Conservation (phyloP, 768 basidiomycete species). For the Boletus rubescentipes region DNA sequence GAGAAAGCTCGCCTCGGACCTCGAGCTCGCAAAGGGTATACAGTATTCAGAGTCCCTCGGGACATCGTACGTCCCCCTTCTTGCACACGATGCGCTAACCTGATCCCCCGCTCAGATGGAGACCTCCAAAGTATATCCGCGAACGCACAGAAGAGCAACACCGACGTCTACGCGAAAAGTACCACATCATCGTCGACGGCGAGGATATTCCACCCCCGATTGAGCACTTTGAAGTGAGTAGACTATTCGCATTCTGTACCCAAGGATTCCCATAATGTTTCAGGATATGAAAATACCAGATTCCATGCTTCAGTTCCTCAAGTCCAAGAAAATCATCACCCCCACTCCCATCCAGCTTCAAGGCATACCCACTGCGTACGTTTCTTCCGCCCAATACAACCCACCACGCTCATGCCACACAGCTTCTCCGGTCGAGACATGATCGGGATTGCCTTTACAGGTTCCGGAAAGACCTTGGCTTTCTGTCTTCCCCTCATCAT, state of each 20-base stretch:
- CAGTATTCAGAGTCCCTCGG: conserved; percentile 83
- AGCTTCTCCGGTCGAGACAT: conserved; percentile 96
- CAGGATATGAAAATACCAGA: conserved; percentile 99
- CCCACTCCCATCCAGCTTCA: conserved; percentile 98
- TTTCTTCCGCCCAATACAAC: conserved; percentile 3
- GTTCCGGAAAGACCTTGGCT: conserved; percentile 97
- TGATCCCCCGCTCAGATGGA: conserved; percentile 61
- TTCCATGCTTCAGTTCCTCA: conserved; percentile 78
- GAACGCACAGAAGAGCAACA: conserved; percentile 69
- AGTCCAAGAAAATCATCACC: conserved; percentile 75
- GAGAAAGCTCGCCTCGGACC: conserved; percentile 87
- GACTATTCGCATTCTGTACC: background rate
- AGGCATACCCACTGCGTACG: conserved; percentile 93
- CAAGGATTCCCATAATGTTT: conserved; percentile 13
- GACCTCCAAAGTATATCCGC: conserved; percentile 79
- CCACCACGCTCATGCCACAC: conserved; percentile 11
- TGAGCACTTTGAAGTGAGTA: conserved; percentile 72
- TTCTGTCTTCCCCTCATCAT: conserved; percentile 98
- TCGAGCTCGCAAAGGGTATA: conserved; percentile 92
- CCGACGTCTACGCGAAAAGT: conserved; percentile 77
- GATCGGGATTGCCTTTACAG: conserved; percentile 99
- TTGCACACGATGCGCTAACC: background rate
- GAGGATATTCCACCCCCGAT: conserved; percentile 94
- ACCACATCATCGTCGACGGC: conserved; percentile 94
- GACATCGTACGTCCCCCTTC: conserved; percentile 59